Base-by-base conservation (phyloP, 1,284 basidiomycete genomes). In the Microbotryum intermedium region DNA sequence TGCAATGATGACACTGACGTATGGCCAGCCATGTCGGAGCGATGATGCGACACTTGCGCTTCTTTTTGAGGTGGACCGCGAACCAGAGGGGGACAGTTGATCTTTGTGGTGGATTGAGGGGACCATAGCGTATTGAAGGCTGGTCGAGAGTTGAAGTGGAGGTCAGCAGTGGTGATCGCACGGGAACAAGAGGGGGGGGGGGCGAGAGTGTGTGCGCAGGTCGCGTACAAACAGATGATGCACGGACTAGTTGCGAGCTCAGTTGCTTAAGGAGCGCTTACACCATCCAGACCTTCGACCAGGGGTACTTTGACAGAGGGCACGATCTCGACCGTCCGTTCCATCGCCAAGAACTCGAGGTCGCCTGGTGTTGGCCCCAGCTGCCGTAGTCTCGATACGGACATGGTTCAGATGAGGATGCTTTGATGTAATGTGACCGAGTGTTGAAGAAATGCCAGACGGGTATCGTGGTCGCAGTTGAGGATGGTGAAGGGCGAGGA, bases 1-100 rank as follows among this genome's bases (percentile, higher is more conserved):
- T 30, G 7, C 29, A 52, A 18, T 20, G 25, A 4, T 9, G n/a
- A 49, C 47, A 76, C 84, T 60, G 63, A 91, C 93, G 91, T 53
- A 88, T 81, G 58, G 79, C 83, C 30, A 98, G 79, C 94, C 94
- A 98, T 28, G 82, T 79, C 2, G 94, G 94, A 0, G 90, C 80
- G 6, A 97, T 80, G 49, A 98, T 88, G 67, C 89, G 83, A 66
- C 94, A 97, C 74, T 94, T 94, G 70, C 88, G 86, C 79, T 95
- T 95, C 67, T 86, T 76, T 75, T 97, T 97, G 57, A 98, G 78
- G 69, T 94, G 90, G 7, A 89, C 78, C 0, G 92, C 94, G 76
- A 98, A 86, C 95, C 94, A 98, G 6, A 97, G 79, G 0, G 95
- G 95, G 11, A 97, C 83, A 61, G 80, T 80, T 25, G 85, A 80